Evolutionary conservation across 441 rosid genomes (phyloP).

Genomic region (Flueggea neowawraea): DNA sequence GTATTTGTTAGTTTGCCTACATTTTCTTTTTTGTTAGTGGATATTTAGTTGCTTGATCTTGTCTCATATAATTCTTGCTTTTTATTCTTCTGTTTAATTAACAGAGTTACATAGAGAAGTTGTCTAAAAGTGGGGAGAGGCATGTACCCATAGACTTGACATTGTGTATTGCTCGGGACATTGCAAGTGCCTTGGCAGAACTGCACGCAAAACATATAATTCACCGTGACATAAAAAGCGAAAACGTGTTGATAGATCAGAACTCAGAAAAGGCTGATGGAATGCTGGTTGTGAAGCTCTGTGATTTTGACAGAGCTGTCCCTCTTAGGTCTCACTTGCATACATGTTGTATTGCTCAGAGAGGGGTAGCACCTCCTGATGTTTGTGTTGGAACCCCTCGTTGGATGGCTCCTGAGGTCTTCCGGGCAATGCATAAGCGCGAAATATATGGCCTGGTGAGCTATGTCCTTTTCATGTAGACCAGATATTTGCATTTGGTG

Average conservation of each 20-base stretch:
- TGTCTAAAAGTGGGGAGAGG: slow-evolving; percentile 62
- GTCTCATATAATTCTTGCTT: neutral
- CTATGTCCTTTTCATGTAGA: neutral
- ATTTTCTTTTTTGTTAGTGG: neutral
- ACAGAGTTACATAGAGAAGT: slow-evolving; percentile 70
- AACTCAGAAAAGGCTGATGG: slow-evolving; percentile 52
- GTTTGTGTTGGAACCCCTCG: slow-evolving; percentile 97
- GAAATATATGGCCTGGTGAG: slow-evolving; percentile 75
- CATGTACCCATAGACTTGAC: slow-evolving; percentile 62
- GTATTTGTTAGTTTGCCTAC: slow-evolving; percentile 23
- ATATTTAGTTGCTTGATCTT: slow-evolving; percentile 1
- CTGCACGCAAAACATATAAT: slow-evolving; percentile 84
- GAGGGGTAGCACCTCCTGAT: slow-evolving; percentile 74
- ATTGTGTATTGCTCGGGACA: slow-evolving; percentile 64
- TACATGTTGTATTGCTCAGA: slow-evolving; percentile 78
- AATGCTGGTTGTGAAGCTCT: slow-evolving; percentile 76
- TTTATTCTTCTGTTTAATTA: slow-evolving; percentile 15
- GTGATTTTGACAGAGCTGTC: slow-evolving; percentile 97
- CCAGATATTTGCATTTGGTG: neutral
- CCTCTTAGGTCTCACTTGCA: slow-evolving; percentile 84
- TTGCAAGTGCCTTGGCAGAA: slow-evolving; percentile 78
- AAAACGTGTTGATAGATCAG: slow-evolving; percentile 83
- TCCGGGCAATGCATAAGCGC: slow-evolving; percentile 64
- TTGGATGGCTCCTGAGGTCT: slow-evolving; percentile 99
- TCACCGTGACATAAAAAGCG: slow-evolving; percentile 98